A percentile compares a stretch with the other conserved stretches of the same genome.
Conservation (phyloP, 495 filamentous ascomycete species). For the Talaromyces nanjingensis region DNA sequence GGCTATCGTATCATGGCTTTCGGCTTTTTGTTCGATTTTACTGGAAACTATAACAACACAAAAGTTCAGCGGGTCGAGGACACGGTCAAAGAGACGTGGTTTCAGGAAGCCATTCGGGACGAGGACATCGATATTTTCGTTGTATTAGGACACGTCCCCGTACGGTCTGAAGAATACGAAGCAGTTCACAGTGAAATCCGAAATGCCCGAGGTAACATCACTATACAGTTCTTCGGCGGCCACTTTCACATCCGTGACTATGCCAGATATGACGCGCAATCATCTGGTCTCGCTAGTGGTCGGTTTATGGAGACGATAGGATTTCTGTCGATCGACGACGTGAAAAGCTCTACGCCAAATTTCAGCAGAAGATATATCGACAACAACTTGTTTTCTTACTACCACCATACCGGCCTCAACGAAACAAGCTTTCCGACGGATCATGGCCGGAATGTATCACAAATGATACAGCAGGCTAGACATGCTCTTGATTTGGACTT, state of each 20-base stretch:
- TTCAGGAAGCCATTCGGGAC: slow-evolving; percentile 76
- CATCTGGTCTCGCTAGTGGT: slow-evolving; percentile 81
- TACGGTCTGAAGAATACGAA: slow-evolving; percentile 70
- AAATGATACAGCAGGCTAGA: slow-evolving; percentile 63
- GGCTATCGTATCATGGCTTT: slow-evolving; percentile 78
- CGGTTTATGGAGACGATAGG: slow-evolving; percentile 98
- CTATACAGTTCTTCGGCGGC: slow-evolving; percentile 91
- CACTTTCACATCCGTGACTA: slow-evolving; percentile 89
- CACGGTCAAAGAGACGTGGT: slow-evolving; percentile 80
- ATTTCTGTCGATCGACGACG: slow-evolving; percentile 72
- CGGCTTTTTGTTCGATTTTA: slow-evolving; percentile 93
- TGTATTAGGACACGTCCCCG: slow-evolving; percentile 78
- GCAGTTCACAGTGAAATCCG: slow-evolving; percentile 74
- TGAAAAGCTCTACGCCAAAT: slow-evolving; percentile 31
- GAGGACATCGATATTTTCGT: slow-evolving; percentile 79
- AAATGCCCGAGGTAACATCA: slow-evolving; percentile 64
- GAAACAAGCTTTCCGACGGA: slow-evolving; percentile 67
- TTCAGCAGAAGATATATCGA: slow-evolving; percentile 87
- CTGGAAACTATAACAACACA: slow-evolving; percentile 81
- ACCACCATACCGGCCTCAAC: slow-evolving; percentile 73
- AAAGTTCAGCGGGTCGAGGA: slow-evolving; percentile 70
- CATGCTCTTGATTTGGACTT: slow-evolving; percentile 64
- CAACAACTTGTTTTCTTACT: slow-evolving; percentile 81
- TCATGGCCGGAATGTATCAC: slow-evolving; percentile 65
- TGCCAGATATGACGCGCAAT: slow-evolving; percentile 68